A percentile compares a stretch with the other conserved stretches of the same genome.
phyloP scores from a whole-genome alignment of 768 basidiomycete species.

The Lactifluus rugatus region DNA sequence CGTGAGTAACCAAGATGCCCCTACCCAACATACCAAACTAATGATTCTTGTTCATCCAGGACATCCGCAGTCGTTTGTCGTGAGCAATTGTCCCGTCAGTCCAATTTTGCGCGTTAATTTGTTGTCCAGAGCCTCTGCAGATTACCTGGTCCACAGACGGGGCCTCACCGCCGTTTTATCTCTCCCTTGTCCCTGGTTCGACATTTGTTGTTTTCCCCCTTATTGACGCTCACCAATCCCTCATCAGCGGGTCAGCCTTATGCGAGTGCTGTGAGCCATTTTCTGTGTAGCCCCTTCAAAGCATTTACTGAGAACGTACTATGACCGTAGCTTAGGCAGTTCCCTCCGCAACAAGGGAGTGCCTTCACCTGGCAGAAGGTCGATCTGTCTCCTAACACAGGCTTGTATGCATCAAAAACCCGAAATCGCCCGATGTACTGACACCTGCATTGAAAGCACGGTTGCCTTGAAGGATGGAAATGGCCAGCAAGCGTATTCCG shows the following conservation, averaged over 20 bases:
- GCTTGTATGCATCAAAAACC: conserved; percentile 34
- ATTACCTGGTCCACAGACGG: conserved; percentile 38
- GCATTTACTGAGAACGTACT: background rate
- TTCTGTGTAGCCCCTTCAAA: background rate
- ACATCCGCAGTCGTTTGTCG: conserved; percentile 39
- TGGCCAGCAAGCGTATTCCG: conserved; percentile 44
- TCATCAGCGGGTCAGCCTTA: conserved; percentile 41
- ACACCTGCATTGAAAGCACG: conserved; percentile 32
- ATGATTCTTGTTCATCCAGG: conserved; percentile 23
- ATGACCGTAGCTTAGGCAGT: conserved; percentile 40
- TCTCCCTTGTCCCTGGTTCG: conserved; percentile 54
- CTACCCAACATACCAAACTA: background rate
- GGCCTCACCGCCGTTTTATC: conserved; percentile 47
- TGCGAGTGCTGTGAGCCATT: conserved; percentile 39
- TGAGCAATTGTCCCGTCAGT: conserved; percentile 26
- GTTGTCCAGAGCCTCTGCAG: conserved; percentile 44
- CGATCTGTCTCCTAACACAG: conserved; percentile 35
- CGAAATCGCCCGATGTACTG: background rate
- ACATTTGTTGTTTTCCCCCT: background rate
- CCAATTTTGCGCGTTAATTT: background rate
- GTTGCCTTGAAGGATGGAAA: conserved; percentile 47
- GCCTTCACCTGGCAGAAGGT: conserved; percentile 43
- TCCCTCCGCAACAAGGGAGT: conserved; percentile 36
- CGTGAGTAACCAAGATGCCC: conserved; percentile 36
- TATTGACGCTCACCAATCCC: background rate